phyloP scores from a whole-genome alignment of 306 rosid species.

The Ochetophila trinervis region DNA sequence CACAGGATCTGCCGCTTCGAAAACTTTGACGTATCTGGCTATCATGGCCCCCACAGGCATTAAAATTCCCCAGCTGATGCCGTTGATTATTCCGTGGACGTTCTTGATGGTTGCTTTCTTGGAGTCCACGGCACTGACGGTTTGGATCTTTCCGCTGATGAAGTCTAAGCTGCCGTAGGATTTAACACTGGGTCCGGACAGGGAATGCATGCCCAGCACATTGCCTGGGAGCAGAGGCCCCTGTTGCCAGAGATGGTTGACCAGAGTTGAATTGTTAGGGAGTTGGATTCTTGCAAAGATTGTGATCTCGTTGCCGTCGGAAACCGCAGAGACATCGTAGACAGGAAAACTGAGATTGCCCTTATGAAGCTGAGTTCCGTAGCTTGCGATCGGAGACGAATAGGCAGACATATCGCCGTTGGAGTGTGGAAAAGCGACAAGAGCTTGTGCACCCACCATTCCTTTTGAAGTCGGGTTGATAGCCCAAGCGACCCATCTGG shows the following conservation, averaged over 20 bases:
- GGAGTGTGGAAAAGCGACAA: not conserved
- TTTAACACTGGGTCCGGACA: too few relatives aligned
- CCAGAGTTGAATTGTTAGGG: not conserved
- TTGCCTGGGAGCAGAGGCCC: too few relatives aligned
- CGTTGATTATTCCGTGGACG: not conserved
- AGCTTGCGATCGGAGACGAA: constrained; percentile 22
- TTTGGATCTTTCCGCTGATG: too few relatives aligned
- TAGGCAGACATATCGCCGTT: constrained; percentile 19
- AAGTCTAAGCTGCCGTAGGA: too few relatives aligned
- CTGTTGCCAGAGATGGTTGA: not conserved
- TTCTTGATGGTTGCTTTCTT: too few relatives aligned
- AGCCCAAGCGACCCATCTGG: constrained; percentile 46
- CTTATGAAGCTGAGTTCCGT: constrained; percentile 5
- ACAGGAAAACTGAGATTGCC: constrained; percentile 27
- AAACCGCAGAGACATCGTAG: constrained; percentile 10
- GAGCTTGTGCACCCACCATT: constrained; percentile 43
- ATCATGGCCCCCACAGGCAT: not conserved
- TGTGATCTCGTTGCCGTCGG: not conserved
- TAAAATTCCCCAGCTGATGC: not conserved
- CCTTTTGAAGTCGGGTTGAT: constrained; percentile 40
- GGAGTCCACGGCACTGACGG: too few relatives aligned
- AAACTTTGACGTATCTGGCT: not conserved
- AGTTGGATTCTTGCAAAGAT: constrained; percentile 28
- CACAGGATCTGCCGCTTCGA: constrained; percentile 5
- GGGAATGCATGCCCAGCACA: too few relatives aligned